Base-by-base conservation (phyloP, 441 rosid genomes). In the Raphanus hybrid region DNA sequence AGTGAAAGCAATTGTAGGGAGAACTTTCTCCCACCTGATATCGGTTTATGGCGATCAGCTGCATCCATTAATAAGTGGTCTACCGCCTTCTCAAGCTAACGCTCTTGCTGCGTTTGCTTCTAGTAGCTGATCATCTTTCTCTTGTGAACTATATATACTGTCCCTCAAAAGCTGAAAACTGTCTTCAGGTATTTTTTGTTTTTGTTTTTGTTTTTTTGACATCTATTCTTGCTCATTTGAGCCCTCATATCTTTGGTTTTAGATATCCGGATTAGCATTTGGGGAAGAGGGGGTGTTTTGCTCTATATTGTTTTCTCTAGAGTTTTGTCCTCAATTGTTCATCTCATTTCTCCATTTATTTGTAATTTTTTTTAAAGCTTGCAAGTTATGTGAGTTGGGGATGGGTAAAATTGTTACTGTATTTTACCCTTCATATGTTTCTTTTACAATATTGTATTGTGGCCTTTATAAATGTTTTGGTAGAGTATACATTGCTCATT, bases 1-100 rank as follows among this genome's bases (percentile, higher is more conserved):
- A 85, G 98, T 92, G 70, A 96, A 96, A 84, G 79, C 91, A 82
- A 88, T 85, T 74, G 86, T 96, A 5, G 99, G 99, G 63, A 85
- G 89, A 83, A 88, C 95, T 45, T 96, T 94, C 76, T 83, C 95
- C 39, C 98, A 96, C 84, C 85, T 96, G 39, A 71, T 94, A 54
- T 86, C 97, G 1, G 88, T 92, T 29, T 92, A 87, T 43, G 97
- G 98, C 15, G 85, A 90, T 71, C 97, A 94, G 90, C 84, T 96
- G 91, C 96, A 94, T 67, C 98, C 95, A 7, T 59, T 94, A 29
- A 64, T 96, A 67, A 87, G 93, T 82, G 84, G 64, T 83, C 83
- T 96, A 61, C 84, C 99, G 0, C 95, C 97, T 5, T 82, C 89
- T 64, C 96, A 90, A 76, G 98, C 99, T 35, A 91, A 87, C 78